These are phyloP conservation scores for Epichloe aotearoae DNA, from an alignment of 2,329 filamentous ascomycete genomes.

Conservation along the genomic window DNA sequence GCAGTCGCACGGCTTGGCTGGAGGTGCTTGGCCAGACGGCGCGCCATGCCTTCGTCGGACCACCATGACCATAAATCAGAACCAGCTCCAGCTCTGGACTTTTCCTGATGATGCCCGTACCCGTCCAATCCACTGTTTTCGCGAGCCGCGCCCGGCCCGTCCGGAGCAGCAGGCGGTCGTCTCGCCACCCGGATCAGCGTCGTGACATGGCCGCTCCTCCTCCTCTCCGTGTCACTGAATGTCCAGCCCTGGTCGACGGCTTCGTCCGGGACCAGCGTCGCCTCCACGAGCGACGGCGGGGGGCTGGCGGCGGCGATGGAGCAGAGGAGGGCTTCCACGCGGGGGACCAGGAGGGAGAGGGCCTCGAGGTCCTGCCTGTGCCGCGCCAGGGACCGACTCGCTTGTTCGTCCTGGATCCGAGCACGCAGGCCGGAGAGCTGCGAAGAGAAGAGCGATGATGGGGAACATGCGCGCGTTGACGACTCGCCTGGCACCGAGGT, in stretches of 20 bases:
- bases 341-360: constrained; percentile 26
- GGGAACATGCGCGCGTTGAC: not conserved
- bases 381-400: constrained; percentile 20
- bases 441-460: constrained; percentile 18
- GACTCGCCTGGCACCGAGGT: not conserved
- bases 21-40: constrained; percentile 29
- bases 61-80: constrained; percentile 27
- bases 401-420: constrained; percentile 23
- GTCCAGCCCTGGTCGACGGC: constrained; percentile 25
- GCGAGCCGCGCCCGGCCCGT: not conserved
- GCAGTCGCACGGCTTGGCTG: constrained; percentile 19
- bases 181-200: constrained; percentile 18
- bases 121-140: not conserved
- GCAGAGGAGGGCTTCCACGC: constrained; percentile 28
- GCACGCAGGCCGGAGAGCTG: constrained; percentile 24
- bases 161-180: not conserved
- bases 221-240: constrained; percentile 21
- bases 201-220: constrained; percentile 16
- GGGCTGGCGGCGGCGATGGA: constrained; percentile 21
- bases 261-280: constrained; percentile 28
- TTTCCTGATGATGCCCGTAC: not conserved
- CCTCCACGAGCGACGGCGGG: constrained; percentile 23
- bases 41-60: constrained; percentile 31
- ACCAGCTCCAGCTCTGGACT: not conserved
- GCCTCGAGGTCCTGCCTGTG: constrained; percentile 25